Conservation (phyloP, 768 basidiomycete genomes). For the Sistotremastrum niveocremeum region DNA sequence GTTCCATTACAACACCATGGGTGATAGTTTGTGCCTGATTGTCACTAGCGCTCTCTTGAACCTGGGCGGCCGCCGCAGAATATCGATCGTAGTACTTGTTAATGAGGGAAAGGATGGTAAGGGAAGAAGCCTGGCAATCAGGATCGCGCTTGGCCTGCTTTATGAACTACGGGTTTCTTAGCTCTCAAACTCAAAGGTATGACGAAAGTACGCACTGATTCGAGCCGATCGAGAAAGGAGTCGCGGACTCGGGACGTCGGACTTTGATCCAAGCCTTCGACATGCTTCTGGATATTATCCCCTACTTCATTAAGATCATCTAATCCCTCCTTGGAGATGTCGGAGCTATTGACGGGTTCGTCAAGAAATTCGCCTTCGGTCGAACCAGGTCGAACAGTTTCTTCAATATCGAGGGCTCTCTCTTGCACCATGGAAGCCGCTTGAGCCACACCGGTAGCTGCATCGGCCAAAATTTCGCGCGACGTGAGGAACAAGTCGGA, state of each 20-base stretch:
- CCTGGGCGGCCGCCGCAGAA: neutral
- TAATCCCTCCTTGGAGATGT: neutral
- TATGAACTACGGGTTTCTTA: neutral
- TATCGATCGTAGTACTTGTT: conserved; percentile 8
- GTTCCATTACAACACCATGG: conserved; percentile 8
- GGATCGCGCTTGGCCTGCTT: conserved; percentile 8
- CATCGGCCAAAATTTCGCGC: conserved; percentile 12
- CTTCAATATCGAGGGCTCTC: conserved; percentile 9
- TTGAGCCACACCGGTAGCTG: conserved; percentile 7
- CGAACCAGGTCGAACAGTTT: conserved; percentile 1
- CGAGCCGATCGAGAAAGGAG: conserved; percentile 7
- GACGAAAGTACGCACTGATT: conserved; percentile 7
- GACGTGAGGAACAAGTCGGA: conserved; percentile 10
- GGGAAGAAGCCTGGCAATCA: conserved; percentile 8
- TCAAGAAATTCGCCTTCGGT: conserved; percentile 2
- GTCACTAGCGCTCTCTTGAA: neutral
- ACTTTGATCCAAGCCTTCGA: conserved; percentile 4
- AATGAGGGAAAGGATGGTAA: conserved; percentile 7
- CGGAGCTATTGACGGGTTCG: neutral
- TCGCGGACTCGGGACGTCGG: conserved; percentile 8
- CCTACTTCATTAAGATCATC: conserved; percentile 1
- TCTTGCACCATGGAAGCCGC: conserved; percentile 7
- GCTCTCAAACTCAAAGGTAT: neutral
- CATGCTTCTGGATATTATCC: neutral
- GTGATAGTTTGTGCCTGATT: conserved; percentile 5